These are phyloP conservation scores for Coniochaeta prunicola DNA, from an alignment of 2,329 filamentous ascomycete species.

Conservation along the genomic window DNA sequence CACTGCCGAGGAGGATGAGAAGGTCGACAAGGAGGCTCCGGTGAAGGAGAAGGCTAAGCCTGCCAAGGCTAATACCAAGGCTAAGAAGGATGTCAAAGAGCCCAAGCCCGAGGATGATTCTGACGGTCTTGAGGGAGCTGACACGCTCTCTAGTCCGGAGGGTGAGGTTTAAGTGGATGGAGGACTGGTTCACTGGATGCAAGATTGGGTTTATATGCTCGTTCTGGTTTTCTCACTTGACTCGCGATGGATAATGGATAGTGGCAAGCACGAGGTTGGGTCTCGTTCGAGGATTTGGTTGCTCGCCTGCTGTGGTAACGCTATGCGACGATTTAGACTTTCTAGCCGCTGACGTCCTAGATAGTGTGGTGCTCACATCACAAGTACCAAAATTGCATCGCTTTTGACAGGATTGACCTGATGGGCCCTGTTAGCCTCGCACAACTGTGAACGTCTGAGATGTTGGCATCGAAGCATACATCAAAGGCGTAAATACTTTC, in stretches of 20 bases:
- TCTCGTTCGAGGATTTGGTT: too few relatives aligned
- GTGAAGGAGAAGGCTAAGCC: background rate
- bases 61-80: background rate
- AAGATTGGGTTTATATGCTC: background rate
- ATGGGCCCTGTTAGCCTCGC: too few relatives aligned
- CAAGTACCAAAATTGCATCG: background rate
- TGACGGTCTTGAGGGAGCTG: background rate
- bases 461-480: too few relatives aligned
- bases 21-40: background rate
- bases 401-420: background rate
- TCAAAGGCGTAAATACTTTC: too few relatives aligned
- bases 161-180: background rate
- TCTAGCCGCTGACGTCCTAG: background rate
- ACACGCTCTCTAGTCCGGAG: background rate
- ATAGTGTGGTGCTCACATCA: background rate
- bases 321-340: background rate
- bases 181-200: background rate
- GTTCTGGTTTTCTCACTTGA: background rate
- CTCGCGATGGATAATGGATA: background rate
- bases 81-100: background rate
- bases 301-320: background rate
- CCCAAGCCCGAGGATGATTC: background rate
- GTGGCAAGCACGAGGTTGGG: background rate
- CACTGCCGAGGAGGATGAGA: background rate
- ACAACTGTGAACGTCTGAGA: too few relatives aligned